Evolutionary conservation across 345 rosid species (phyloP).

Genomic region (Rubroshorea leprosula): DNA sequence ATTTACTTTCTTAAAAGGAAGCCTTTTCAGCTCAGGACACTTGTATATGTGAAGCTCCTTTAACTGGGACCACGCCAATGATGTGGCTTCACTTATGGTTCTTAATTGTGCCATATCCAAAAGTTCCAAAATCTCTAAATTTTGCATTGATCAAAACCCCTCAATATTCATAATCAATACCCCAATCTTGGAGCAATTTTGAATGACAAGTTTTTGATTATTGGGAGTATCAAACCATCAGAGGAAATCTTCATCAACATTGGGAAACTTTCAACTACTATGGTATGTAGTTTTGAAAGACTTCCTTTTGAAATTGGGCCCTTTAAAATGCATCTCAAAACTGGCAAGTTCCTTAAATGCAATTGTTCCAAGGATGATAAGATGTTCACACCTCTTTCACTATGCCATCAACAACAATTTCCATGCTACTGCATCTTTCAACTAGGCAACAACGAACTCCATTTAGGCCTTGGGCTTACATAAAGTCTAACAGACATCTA

Average conservation of each 20-base stretch:
- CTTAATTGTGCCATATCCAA: conserved; percentile 22
- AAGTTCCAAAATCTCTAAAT: conserved; percentile 22
- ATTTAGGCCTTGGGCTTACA: background rate
- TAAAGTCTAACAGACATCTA: conserved; percentile 18
- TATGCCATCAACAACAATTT: conserved; percentile 9
- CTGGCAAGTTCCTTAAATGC: conserved; percentile 1
- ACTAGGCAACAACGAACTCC: conserved; percentile 12
- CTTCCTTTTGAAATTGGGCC: conserved; percentile 20
- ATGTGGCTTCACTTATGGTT: conserved; percentile 11
- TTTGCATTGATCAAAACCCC: conserved; percentile 1
- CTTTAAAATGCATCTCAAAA: conserved; percentile 15
- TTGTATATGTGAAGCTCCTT: conserved; percentile 7
- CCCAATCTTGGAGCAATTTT: conserved; percentile 19
- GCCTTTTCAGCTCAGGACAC: conserved; percentile 17
- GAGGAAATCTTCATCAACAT: conserved; percentile 19
- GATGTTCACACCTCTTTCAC: background rate
- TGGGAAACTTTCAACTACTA: conserved; percentile 17
- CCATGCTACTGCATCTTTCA: conserved; percentile 11
- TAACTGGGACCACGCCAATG: conserved; percentile 22
- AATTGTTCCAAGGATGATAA: conserved; percentile 13
- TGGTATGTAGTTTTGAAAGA: conserved; percentile 17
- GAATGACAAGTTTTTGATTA: conserved; percentile 21
- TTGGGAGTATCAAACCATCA: conserved; percentile 14
- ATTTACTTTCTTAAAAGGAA: conserved; percentile 21
- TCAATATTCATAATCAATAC: conserved; percentile 18